phyloP scores from a whole-genome alignment of 106 monocot genomes.

The Platanthera guangdongensis region DNA sequence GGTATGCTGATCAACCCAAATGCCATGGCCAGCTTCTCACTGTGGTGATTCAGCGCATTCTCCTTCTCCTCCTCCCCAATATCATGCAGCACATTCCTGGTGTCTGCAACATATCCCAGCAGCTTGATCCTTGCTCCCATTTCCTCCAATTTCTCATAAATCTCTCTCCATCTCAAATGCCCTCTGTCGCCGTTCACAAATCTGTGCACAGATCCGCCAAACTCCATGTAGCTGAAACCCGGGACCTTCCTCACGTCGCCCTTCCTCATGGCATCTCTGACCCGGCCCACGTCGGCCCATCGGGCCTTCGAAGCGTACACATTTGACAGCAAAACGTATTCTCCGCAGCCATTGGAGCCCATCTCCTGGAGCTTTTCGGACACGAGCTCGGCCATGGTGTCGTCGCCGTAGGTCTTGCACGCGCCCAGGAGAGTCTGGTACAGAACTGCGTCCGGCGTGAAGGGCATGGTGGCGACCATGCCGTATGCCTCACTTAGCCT shows the following conservation, averaged over 20 bases:
- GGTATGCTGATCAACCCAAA: conserved; percentile 19
- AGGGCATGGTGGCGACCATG: conserved; percentile 43
- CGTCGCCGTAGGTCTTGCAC: conserved; percentile 51
- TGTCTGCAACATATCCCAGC: conserved; percentile 62
- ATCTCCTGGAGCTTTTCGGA: conserved; percentile 41
- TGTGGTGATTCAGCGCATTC: conserved; percentile 45
- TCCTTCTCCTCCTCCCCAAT: conserved; percentile 89
- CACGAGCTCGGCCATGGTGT: conserved; percentile 49
- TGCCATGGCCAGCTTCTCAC: conserved; percentile 23
- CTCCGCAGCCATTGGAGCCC: conserved; percentile 60
- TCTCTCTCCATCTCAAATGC: conserved; percentile 60
- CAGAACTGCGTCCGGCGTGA: conserved; percentile 48
- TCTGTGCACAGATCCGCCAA: conserved; percentile 41
- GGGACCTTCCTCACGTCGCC: conserved; percentile 68
- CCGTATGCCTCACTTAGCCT: conserved; percentile 47
- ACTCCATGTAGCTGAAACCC: conserved; percentile 62
- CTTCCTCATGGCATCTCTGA: conserved; percentile 54
- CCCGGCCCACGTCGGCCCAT: conserved; percentile 74
- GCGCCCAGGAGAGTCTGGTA: conserved; percentile 92
- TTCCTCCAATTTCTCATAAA: conserved; percentile 48
- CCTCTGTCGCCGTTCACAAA: conserved; percentile 66
- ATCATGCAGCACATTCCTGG: conserved; percentile 63
- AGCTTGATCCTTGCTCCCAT: conserved; percentile 37
- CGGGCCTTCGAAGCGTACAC: conserved; percentile 63
- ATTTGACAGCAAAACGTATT: conserved; percentile 84